phyloP scores from a whole-genome alignment of 1,284 basidiomycete species.

The Rhizoctonia solani region DNA sequence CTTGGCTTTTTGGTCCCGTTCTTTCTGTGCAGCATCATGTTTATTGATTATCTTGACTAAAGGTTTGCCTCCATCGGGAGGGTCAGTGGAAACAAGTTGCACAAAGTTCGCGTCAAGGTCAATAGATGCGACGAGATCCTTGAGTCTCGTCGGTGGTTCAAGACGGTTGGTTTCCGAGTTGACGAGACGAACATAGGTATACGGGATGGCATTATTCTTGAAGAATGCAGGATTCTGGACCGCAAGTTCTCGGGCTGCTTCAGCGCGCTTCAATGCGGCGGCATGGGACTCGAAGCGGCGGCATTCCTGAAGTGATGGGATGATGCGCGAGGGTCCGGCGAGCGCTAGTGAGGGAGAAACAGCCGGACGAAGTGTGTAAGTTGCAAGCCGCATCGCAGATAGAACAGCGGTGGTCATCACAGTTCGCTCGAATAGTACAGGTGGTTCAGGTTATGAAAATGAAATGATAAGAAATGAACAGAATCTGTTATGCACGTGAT shows the following conservation, averaged over 20 bases:
- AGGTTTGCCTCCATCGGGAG: slow-evolving; percentile 7
- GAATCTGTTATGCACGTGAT: too few species aligned
- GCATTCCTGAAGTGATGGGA: not conserved
- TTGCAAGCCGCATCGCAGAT: not conserved
- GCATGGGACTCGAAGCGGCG: slow-evolving; percentile 7
- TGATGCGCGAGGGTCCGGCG: not conserved
- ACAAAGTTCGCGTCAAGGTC: slow-evolving; percentile 35
- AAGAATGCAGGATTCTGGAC: slow-evolving; percentile 10
- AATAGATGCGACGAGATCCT: slow-evolving; percentile 28
- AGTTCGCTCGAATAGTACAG: too few species aligned
- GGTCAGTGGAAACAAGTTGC: slow-evolving; percentile 27
- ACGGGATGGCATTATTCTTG: slow-evolving; percentile 40
- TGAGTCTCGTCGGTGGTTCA: slow-evolving; percentile 30
- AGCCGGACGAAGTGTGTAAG: not conserved
- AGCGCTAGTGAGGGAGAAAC: not conserved
- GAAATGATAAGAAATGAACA: too few species aligned
- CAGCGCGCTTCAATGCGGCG: slow-evolving; percentile 16
- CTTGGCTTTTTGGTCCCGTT: slow-evolving; percentile 45
- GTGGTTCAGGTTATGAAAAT: too few species aligned
- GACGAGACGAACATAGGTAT: slow-evolving; percentile 37
- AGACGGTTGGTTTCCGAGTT: slow-evolving; percentile 37
- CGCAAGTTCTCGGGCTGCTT: slow-evolving; percentile 16
- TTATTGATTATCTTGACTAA: slow-evolving; percentile 37
- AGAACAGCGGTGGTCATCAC: too few species aligned
- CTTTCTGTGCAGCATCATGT: slow-evolving; percentile 41